Conservation (phyloP, 2,329 filamentous ascomycete genomes). For the Magnaporthales sp. region DNA sequence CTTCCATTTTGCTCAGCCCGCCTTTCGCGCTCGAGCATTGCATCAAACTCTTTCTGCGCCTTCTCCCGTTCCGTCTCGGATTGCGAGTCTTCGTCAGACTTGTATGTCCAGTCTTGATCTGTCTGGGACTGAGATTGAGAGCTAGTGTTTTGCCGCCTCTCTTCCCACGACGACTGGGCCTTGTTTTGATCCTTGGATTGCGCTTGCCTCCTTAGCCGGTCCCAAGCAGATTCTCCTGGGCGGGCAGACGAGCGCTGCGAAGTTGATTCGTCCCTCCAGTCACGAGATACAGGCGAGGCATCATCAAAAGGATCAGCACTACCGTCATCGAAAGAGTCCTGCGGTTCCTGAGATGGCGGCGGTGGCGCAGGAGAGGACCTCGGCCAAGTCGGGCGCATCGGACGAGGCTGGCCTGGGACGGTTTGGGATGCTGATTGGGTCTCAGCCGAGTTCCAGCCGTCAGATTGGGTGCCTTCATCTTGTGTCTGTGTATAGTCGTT, state of each 20-base stretch:
- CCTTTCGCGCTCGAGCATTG: conserved; percentile 16
- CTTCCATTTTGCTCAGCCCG: conserved; percentile 8
- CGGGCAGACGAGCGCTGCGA: background rate
- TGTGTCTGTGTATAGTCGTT: background rate
- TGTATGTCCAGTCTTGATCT: conserved; percentile 7
- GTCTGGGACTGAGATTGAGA: background rate
- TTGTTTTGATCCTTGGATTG: background rate
- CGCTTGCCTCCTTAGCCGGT: conserved; percentile 9
- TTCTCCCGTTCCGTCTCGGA: background rate
- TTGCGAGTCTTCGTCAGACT: background rate
- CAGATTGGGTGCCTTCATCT: background rate
- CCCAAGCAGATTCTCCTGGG: conserved; percentile 11
- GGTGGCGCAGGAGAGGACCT: background rate
- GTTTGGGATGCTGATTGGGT: background rate
- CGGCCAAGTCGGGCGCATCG: conserved; percentile 3
- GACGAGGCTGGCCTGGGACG: conserved; percentile 5
- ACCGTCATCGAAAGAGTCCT: background rate
- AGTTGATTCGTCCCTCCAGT: conserved; percentile 6
- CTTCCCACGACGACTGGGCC: background rate
- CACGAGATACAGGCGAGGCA: conserved; percentile 11
- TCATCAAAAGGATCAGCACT: conserved; percentile 11
- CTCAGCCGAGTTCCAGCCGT: background rate
- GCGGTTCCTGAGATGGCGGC: background rate
- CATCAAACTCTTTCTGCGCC: conserved; percentile 16
- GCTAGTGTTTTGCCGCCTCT: background rate